phyloP scores from a whole-genome alignment of 345 rosid genomes.

The Nasturtium officinale region DNA sequence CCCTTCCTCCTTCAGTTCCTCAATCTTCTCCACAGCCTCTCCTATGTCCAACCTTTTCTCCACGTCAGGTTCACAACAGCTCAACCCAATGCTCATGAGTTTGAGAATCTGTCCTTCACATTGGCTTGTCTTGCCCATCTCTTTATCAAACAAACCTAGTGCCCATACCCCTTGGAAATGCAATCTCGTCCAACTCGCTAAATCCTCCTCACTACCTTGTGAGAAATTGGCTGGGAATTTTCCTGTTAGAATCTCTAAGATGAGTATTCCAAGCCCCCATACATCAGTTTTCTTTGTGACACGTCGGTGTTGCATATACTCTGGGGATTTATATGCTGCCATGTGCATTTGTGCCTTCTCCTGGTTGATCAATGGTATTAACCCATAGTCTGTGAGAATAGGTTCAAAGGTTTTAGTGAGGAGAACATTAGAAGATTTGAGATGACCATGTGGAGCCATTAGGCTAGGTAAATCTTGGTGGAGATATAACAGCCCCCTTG shows the following conservation, averaged over 20 bases:
- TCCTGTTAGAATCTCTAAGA: conserved; percentile 71
- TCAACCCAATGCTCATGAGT: conserved; percentile 69
- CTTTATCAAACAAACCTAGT: conserved; percentile 57
- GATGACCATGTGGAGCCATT: conserved; percentile 85
- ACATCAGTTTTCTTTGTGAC: conserved; percentile 88
- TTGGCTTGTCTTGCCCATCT: conserved; percentile 46
- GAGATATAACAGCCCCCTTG: conserved; percentile 64
- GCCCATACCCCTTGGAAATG: conserved; percentile 41
- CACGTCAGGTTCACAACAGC: conserved; percentile 64
- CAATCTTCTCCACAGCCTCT: conserved; percentile 63
- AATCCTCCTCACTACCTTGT: conserved; percentile 50
- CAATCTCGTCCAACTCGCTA: conserved; percentile 59
- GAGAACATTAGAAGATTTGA: conserved; percentile 88
- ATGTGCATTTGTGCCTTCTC: conserved; percentile 71
- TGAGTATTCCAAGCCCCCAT: conserved; percentile 83
- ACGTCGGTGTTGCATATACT: conserved; percentile 58
- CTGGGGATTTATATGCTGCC: conserved; percentile 96
- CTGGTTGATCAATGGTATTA: conserved; percentile 76
- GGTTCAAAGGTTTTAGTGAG: conserved; percentile 61
- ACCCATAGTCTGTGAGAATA: conserved; percentile 70
- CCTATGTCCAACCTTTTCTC: conserved; percentile 74
- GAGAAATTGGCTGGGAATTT: conserved; percentile 61
- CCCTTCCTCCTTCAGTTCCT: conserved; percentile 51
- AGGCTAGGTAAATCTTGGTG: conserved; percentile 71
- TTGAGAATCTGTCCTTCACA: conserved; percentile 53